phyloP scores from a whole-genome alignment of 441 rosid genomes.

The Macaranga tanarius region DNA sequence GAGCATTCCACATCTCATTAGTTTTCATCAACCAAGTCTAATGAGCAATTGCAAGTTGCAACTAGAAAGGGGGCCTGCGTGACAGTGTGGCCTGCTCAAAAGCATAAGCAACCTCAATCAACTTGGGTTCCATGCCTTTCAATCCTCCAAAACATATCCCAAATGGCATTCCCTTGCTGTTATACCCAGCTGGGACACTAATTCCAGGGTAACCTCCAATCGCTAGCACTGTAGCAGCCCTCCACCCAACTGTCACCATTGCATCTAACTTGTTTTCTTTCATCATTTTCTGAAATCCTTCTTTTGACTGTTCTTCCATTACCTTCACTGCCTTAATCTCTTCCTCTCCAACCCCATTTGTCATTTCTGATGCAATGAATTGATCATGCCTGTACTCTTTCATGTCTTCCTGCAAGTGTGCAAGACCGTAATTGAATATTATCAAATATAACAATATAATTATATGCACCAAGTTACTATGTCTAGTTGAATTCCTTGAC shows the following conservation, averaged over 20 bases:
- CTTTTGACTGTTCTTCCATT: conserved; percentile 31
- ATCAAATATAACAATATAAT: no score
- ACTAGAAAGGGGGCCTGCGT: conserved; percentile 10
- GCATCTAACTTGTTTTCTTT: conserved; percentile 42
- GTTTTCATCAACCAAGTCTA: conserved; percentile 8
- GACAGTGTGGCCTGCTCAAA: conserved; percentile 42
- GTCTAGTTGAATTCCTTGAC: background rate
- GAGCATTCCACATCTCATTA: no score
- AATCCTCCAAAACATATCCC: conserved; percentile 52
- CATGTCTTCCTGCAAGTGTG: conserved; percentile 35
- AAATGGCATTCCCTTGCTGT: conserved; percentile 38
- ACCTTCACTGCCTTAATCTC: conserved; percentile 26
- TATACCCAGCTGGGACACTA: conserved; percentile 46
- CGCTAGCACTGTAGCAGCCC: conserved; percentile 34
- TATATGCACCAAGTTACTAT: background rate
- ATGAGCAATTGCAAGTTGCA: background rate
- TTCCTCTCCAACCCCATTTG: conserved; percentile 30
- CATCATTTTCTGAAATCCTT: conserved; percentile 51
- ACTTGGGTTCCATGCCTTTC: conserved; percentile 45
- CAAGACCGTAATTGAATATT: background rate
- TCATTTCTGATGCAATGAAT: conserved; percentile 40
- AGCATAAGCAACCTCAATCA: conserved; percentile 45
- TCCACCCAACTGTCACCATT: conserved; percentile 35
- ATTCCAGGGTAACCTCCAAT: conserved; percentile 49
- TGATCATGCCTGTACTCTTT: conserved; percentile 38